These are phyloP conservation scores for Entoloma clypeatum DNA, from an alignment of 1,284 basidiomycete genomes.

Conservation along the genomic window DNA sequence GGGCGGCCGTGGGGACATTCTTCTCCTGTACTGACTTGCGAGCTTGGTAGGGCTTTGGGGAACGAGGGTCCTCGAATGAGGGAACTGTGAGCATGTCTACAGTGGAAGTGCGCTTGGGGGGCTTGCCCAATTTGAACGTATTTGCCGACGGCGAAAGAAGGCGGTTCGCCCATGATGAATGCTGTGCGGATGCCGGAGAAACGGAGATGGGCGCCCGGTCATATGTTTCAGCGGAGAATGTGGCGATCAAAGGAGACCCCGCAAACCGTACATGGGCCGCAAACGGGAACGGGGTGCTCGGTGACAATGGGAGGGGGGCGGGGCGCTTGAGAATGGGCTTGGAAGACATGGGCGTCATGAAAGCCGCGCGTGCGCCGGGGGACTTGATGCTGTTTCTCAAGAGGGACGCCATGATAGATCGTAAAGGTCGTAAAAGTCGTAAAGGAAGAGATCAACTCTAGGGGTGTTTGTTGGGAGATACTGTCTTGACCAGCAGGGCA, in stretches of 20 bases:
- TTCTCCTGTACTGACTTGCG: too few species aligned
- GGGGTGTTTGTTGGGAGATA: slow-evolving; percentile 20
- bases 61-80: slow-evolving; percentile 27
- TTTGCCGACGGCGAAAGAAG: slow-evolving; percentile 34
- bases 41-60: slow-evolving; percentile 18
- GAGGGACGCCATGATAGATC: slow-evolving; percentile 29
- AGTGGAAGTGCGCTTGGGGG: slow-evolving; percentile 23
- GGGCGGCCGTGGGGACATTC: slow-evolving; percentile 10
- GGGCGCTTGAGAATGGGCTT: slow-evolving; percentile 40
- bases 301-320: slow-evolving; percentile 34
- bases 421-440: slow-evolving; percentile 25
- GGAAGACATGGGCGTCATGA: slow-evolving; percentile 25
- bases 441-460: slow-evolving; percentile 21
- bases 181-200: slow-evolving; percentile 45
- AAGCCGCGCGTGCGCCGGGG: slow-evolving; percentile 26
- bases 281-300: slow-evolving; percentile 26
- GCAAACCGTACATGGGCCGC: too few species aligned
- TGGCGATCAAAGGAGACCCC: slow-evolving; percentile 22
- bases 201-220: slow-evolving; percentile 54
- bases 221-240: slow-evolving; percentile 39
- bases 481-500: slow-evolving; percentile 44
- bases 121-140: slow-evolving; percentile 33
- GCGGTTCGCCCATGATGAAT: slow-evolving; percentile 45
- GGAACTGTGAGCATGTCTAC: slow-evolving; percentile 17
- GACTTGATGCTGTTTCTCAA: slow-evolving; percentile 31